Percentiles rank a stretch among this genome's conserved stretches.
Conservation (phyloP, 176 grass and related monocot species). For the sorghum (Sorghum bicolor) region DNA sequence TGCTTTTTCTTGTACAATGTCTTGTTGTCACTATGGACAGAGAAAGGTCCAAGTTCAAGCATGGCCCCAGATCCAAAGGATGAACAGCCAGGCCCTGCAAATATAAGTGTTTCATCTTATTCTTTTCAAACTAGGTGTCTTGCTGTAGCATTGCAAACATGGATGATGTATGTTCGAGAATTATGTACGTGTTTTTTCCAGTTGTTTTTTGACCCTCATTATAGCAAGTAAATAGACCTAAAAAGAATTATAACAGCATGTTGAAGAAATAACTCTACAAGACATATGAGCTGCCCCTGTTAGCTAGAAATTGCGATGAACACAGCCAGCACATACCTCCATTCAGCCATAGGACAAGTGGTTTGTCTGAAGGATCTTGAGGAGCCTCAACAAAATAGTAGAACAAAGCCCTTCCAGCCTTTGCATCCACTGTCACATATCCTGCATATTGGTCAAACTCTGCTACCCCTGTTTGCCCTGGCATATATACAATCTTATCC, state of each 20-base stretch:
- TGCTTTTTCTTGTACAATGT: slow-evolving; percentile 50
- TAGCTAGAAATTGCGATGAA: background rate
- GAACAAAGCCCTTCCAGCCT: slow-evolving; percentile 62
- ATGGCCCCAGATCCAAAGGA: slow-evolving; percentile 69
- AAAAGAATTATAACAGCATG: background rate
- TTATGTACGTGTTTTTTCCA: background rate
- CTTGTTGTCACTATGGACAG: slow-evolving; percentile 55
- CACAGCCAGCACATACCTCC: slow-evolving; percentile 43
- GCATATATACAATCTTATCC: slow-evolving; percentile 53
- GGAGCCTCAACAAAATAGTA: slow-evolving; percentile 71
- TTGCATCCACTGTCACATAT: slow-evolving; percentile 57
- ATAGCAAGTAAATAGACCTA: background rate
- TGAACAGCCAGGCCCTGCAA: slow-evolving; percentile 66
- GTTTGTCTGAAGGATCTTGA: slow-evolving; percentile 41
- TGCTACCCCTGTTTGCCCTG: slow-evolving; percentile 41
- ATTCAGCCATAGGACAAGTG: slow-evolving; percentile 75
- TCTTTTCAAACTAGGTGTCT: slow-evolving; percentile 6
- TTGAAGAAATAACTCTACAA: background rate
- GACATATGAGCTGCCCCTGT: slow-evolving; percentile 1
- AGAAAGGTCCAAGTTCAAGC: slow-evolving; percentile 74
- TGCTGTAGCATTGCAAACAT: background rate
- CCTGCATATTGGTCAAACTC: slow-evolving; percentile 67
- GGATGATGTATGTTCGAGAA: background rate
- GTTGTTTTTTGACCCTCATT: background rate
- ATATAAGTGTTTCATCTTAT: slow-evolving; percentile 13